Base-by-base conservation (phyloP, 306 rosid species). In the Cucurbita argyrosperma region DNA sequence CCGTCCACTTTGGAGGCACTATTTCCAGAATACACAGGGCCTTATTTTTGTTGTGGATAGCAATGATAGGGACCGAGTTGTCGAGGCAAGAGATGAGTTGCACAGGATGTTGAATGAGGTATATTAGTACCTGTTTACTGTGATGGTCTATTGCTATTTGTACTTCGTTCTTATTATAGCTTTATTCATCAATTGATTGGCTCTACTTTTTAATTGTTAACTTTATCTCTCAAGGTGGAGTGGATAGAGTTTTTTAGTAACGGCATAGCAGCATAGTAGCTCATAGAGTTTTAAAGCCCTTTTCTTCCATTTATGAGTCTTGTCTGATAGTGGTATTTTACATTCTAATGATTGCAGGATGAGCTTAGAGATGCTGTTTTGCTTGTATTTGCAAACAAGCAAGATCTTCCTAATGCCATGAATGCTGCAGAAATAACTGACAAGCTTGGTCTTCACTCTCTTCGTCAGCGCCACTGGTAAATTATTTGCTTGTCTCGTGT, bases 381-480 rank as follows among this genome's bases (percentile, higher is more conserved):
- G 88, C 97, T 92, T 71, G 97, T 92, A 75, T 89, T 92, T 83
- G 97, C 97, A 82, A 92, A 92, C 91, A 92, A 92, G 83, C 96
- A 92, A 92, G 98, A 93, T 93, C 94, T 93, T 84, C 98, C 98
- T 5, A 90, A 90, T 87, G 98, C 97, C 70, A 93, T 90, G 98
- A 93, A 86, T 87, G 98, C 98, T 77, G 97, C 97, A 71, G 97
- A 93, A 87, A 93, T 93, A 79, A 90, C 97, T 40, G 97, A 90
- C 86, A 90, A 93, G 87, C 98, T 93, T 73, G 98, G 96, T 75
- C 94, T 93, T 83, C 92, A 90, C 78, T 93, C 98, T 82, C 96
- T 93, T 72, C 96, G 94, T 67, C 97, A 93, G 78, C 97, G 97
- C 66, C 66, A 60, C 66, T 60, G 66, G 66, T 60, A 60, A 60